A percentile compares a stretch with the other conserved stretches of the same genome.
Conservation (phyloP, 1,139 yeast species). For the Schwanniomyces etchellsii region DNA sequence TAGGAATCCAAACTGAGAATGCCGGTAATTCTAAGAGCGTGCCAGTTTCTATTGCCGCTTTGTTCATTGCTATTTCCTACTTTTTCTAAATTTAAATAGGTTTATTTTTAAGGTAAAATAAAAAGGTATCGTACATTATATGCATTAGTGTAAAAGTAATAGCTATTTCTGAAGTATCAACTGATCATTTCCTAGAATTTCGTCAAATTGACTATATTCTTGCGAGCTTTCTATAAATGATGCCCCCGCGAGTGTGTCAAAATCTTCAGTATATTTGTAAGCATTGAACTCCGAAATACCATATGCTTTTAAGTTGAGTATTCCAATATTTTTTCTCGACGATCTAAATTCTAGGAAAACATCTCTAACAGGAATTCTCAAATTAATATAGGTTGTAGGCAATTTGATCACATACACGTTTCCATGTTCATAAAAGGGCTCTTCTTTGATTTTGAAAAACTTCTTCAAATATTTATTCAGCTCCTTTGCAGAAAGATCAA, state of each 20-base stretch:
- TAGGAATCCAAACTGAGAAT: slow-evolving; percentile 6
- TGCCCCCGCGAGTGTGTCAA: slow-evolving; percentile 12
- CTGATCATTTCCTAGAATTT: slow-evolving; percentile 1
- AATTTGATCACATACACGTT: slow-evolving; percentile 25
- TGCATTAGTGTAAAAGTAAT: too few species aligned
- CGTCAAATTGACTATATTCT: slow-evolving; percentile 2
- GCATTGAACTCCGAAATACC: slow-evolving; percentile 33
- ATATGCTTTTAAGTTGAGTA: slow-evolving; percentile 29
- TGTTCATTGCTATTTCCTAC: slow-evolving; percentile 9
- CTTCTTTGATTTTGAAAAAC: slow-evolving; percentile 29
- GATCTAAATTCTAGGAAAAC: slow-evolving; percentile 29
- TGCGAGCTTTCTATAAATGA: slow-evolving; percentile 12
- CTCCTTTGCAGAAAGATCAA: slow-evolving; percentile 5
- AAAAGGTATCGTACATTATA: too few species aligned
- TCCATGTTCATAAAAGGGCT: slow-evolving; percentile 10
- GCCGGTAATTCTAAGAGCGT: slow-evolving; percentile 8
- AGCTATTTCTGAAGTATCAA: too few species aligned
- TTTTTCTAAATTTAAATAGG: slow-evolving; percentile 5
- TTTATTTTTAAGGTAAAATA: too few species aligned
- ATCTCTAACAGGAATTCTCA: slow-evolving; percentile 29
- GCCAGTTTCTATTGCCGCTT: slow-evolving; percentile 10
- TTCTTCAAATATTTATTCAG: slow-evolving; percentile 23
- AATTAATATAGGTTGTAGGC: slow-evolving; percentile 30
- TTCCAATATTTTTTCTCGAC: slow-evolving; percentile 15
- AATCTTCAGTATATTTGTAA: slow-evolving; percentile 20